Percentiles rank a stretch among this genome's conserved stretches.
Conservation (phyloP, 2,329 filamentous ascomycete genomes). For the Ceratocystis cubensis region DNA sequence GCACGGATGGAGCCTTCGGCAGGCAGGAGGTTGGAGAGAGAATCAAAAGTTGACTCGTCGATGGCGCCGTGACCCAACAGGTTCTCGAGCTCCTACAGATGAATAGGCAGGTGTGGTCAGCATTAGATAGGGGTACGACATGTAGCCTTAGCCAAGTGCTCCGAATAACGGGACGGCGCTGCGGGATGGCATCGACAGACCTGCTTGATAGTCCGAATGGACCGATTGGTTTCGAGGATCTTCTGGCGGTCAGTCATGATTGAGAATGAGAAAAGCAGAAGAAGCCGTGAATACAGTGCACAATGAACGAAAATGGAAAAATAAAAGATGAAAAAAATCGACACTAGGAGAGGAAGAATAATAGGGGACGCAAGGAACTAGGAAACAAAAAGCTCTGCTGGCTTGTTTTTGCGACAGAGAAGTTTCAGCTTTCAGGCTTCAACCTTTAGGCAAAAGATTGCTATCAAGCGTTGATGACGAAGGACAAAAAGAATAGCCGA, state of each 20-base stretch:
- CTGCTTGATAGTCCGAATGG: conserved; percentile 75
- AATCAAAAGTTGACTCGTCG: conserved; percentile 59
- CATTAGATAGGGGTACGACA: neutral
- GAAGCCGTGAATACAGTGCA: neutral
- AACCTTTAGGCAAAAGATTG: neutral
- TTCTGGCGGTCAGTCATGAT: conserved; percentile 38
- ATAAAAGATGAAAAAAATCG: neutral
- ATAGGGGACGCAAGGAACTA: neutral
- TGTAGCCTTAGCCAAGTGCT: neutral
- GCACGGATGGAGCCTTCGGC: conserved; percentile 49
- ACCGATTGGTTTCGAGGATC: conserved; percentile 64
- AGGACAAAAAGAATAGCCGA: neutral
- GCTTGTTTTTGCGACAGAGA: neutral
- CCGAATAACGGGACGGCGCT: no score
- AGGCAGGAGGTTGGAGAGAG: conserved; percentile 63
- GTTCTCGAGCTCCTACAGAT: conserved; percentile 68
- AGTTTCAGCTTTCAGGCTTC: neutral
- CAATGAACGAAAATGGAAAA: neutral
- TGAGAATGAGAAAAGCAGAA: neutral
- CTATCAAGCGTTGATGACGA: neutral
- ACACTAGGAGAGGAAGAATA: no score
- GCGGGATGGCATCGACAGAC: conserved; percentile 36
- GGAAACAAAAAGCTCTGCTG: neutral
- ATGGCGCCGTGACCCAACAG: conserved; percentile 75
- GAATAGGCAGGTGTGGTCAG: neutral